Conservation (phyloP, 805 yeast genomes). For the Monosporozyma siamensis region DNA sequence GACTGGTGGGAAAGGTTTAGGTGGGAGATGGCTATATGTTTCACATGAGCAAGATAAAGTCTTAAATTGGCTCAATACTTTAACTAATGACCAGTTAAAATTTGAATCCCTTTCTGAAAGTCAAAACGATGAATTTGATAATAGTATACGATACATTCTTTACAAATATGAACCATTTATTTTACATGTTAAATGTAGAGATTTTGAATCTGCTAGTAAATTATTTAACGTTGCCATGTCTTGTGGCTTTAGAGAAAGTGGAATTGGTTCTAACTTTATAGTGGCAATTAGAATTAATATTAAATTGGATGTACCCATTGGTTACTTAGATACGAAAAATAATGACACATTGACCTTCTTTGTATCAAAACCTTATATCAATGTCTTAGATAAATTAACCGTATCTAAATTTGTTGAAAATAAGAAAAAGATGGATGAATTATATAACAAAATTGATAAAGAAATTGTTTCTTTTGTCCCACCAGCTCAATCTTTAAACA, state of each 20-base stretch:
- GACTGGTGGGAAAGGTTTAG: conserved; percentile 77
- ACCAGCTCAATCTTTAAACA: not conserved
- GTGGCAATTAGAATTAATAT: conserved; percentile 68
- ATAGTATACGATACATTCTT: conserved; percentile 42
- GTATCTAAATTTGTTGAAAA: conserved; percentile 61
- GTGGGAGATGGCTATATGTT: conserved; percentile 77
- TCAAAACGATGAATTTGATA: conserved; percentile 3
- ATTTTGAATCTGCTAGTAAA: conserved; percentile 45
- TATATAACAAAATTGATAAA: conserved; percentile 36
- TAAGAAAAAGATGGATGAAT: conserved; percentile 41
- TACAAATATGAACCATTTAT: conserved; percentile 82
- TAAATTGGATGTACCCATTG: conserved; percentile 70
- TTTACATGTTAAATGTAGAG: conserved; percentile 71
- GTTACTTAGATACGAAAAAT: conserved; percentile 33
- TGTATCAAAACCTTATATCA: conserved; percentile 45
- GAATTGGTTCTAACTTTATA: conserved; percentile 68
- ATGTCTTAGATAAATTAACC: conserved; percentile 45
- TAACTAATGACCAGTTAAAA: conserved; percentile 18
- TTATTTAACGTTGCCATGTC: conserved; percentile 66
- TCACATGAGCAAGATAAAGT: conserved; percentile 52
- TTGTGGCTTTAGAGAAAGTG: conserved; percentile 82
- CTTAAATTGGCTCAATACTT: conserved; percentile 38
- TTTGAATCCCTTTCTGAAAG: too few relatives aligned
- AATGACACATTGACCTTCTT: conserved; percentile 31
- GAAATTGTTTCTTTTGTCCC: conserved; percentile 19